phyloP scores from a whole-genome alignment of 805 yeast species.

The Allodekkera sacchari region DNA sequence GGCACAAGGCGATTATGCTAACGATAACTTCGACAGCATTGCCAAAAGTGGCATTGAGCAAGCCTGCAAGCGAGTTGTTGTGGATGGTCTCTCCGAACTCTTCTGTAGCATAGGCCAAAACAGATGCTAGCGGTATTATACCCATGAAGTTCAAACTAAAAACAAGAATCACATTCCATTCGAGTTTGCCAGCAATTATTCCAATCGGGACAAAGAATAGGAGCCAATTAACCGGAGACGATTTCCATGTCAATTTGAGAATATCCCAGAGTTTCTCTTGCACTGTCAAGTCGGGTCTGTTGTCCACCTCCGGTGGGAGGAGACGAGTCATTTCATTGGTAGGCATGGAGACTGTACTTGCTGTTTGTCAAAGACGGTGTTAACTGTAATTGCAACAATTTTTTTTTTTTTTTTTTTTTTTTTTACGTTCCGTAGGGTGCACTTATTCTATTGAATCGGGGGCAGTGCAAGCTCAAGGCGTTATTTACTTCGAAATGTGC shows the following conservation, averaged over 20 bases:
- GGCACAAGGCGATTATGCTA: conserved; percentile 76
- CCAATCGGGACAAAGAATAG: conserved; percentile 88
- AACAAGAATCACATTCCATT: conserved; percentile 43
- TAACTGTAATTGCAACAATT: too few relatives aligned
- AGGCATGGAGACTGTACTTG: conserved; percentile 2
- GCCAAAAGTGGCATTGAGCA: conserved; percentile 94
- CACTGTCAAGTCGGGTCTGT: too few relatives aligned
- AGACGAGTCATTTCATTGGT: too few relatives aligned
- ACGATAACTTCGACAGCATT: conserved; percentile 97
- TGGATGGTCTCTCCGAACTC: conserved; percentile 71
- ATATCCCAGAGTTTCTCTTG: conserved; percentile 1
- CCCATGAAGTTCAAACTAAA: conserved; percentile 80
- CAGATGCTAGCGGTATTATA: conserved; percentile 85
- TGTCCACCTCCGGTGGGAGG: too few relatives aligned
- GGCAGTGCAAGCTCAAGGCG: too few relatives aligned
- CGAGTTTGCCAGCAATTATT: conserved; percentile 55
- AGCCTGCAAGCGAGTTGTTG: conserved; percentile 90
- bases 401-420: too few relatives aligned
- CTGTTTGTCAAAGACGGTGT: too few relatives aligned
- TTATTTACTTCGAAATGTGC: too few relatives aligned
- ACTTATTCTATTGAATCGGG: too few relatives aligned
- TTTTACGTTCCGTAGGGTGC: too few relatives aligned
- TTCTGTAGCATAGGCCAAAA: conserved; percentile 89
- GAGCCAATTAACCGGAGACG: conserved; percentile 60
- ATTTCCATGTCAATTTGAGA: conserved; percentile 13